Percentiles rank a stretch among this genome's conserved stretches.
Evolutionary conservation across 2,329 filamentous ascomycete species (phyloP).

Genomic region (Cladosporium colombiae): DNA sequence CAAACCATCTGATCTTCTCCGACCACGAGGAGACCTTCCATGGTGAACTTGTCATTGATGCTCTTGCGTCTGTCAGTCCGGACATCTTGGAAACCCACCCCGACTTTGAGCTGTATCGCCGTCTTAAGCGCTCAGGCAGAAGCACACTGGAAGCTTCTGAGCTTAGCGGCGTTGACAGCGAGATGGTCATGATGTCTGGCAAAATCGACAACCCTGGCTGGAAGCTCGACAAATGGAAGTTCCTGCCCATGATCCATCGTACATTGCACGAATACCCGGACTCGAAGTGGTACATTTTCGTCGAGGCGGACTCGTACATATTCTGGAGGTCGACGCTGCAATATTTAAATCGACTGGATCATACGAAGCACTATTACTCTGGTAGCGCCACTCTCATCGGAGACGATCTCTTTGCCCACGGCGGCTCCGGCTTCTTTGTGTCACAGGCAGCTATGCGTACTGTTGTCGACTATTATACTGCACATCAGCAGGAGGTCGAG

Average conservation of each 20-base stretch:
- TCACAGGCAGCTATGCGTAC: constrained; percentile 52
- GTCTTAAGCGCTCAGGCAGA: constrained; percentile 35
- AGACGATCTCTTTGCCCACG: constrained; percentile 54
- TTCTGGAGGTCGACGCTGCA: constrained; percentile 54
- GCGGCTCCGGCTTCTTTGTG: constrained; percentile 55
- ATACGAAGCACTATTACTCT: constrained; percentile 52
- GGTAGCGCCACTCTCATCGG: constrained; percentile 56
- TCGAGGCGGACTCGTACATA: constrained; percentile 61
- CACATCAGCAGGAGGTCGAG: constrained; percentile 43
- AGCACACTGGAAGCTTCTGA: constrained; percentile 34
- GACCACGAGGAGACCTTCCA: constrained; percentile 56
- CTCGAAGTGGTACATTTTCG: constrained; percentile 61
- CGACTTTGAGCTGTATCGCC: constrained; percentile 43
- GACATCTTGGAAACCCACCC: constrained; percentile 33
- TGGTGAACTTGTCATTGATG: constrained; percentile 41
- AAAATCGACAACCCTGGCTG: constrained; percentile 25
- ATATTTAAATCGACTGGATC: constrained; percentile 55
- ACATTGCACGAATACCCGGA: constrained; percentile 44
- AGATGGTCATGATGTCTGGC: neutral
- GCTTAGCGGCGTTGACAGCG: constrained; percentile 7
- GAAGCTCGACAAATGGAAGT: constrained; percentile 43
- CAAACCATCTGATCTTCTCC: constrained; percentile 59
- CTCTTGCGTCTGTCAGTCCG: constrained; percentile 35
- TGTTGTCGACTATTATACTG: constrained; percentile 45
- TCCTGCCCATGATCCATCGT: constrained; percentile 40